These are phyloP conservation scores for Neoascochyta sp. DNA, from an alignment of 2,329 filamentous ascomycete genomes.

Conservation along the genomic window DNA sequence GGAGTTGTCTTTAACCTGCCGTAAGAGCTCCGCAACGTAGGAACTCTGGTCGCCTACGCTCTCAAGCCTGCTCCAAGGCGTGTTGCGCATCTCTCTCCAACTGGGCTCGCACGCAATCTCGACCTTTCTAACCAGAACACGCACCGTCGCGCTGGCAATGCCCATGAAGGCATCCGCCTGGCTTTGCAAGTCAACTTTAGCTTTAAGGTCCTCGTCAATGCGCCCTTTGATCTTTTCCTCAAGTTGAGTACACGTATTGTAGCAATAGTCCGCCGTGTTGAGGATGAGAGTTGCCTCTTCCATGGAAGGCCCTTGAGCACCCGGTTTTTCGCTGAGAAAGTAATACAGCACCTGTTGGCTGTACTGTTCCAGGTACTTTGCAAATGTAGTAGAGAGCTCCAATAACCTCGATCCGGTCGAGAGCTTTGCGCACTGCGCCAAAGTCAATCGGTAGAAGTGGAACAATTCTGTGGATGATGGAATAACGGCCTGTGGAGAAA, in stretches of 20 bases:
- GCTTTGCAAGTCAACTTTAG: slow-evolving; percentile 78
- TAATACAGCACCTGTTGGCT: slow-evolving; percentile 85
- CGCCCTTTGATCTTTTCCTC: slow-evolving; percentile 92
- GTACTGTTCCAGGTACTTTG: slow-evolving; percentile 92
- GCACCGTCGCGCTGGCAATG: slow-evolving; percentile 82
- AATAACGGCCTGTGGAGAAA: slow-evolving; percentile 84
- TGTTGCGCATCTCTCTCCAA: slow-evolving; percentile 97
- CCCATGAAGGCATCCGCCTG: slow-evolving; percentile 95
- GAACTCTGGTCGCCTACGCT: slow-evolving; percentile 89
- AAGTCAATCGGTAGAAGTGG: slow-evolving; percentile 88
- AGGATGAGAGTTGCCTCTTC: slow-evolving; percentile 82
- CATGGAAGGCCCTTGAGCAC: slow-evolving; percentile 56
- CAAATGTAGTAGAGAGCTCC: slow-evolving; percentile 79
- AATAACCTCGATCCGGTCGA: slow-evolving; percentile 85
- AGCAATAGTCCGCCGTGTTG: slow-evolving; percentile 97
- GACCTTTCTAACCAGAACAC: slow-evolving; percentile 77
- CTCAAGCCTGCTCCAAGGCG: slow-evolving; percentile 90
- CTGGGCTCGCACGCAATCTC: slow-evolving; percentile 77
- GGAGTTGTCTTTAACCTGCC: slow-evolving; percentile 66
- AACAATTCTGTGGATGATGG: slow-evolving; percentile 94
- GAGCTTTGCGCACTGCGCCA: slow-evolving; percentile 93
- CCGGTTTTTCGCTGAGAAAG: slow-evolving; percentile 59
- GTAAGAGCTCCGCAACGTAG: slow-evolving; percentile 80
- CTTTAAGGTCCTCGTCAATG: slow-evolving; percentile 73
- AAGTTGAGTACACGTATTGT: slow-evolving; percentile 84